Evolutionary conservation across 139 green algal genomes (phyloP).

Genomic region (Chlamydomonas schloesseri): DNA sequence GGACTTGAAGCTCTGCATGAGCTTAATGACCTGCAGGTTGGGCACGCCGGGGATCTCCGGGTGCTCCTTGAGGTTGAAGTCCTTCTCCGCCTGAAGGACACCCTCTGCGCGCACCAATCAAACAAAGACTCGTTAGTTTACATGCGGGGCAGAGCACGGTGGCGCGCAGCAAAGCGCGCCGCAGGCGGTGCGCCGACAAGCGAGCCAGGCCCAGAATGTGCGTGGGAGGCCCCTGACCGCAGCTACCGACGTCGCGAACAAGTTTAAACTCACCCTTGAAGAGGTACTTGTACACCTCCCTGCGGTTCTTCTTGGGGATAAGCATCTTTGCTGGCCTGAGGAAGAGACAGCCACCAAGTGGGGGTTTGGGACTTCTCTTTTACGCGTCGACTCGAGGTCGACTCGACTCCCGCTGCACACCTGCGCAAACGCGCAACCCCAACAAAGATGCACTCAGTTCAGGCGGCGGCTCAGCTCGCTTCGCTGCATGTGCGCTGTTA

Average conservation of each 20-base stretch:
- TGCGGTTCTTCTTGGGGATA: conserved; percentile 98
- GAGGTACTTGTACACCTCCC: conserved; percentile 99
- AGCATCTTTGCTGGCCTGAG: conserved; percentile 86
- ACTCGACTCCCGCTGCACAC: conserved; percentile 91
- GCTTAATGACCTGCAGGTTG: conserved; percentile 98
- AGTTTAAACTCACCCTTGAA: conserved; percentile 88
- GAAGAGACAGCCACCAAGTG: conserved; percentile 41
- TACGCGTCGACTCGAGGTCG: conserved; percentile 88
- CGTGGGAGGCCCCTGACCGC: too few relatives aligned
- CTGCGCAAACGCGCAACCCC: background rate
- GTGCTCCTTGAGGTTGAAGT: conserved; percentile 97
- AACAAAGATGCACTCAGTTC: background rate
- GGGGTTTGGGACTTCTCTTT: conserved; percentile 66
- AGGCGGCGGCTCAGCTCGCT: background rate
- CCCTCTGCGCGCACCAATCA: conserved; percentile 84
- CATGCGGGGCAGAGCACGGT: too few relatives aligned
- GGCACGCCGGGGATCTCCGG: conserved; percentile 91
- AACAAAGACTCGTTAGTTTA: too few relatives aligned
- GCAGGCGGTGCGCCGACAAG: too few relatives aligned
- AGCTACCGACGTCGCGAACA: background rate
- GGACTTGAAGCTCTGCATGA: conserved; percentile 98
- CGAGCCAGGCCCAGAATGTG: too few relatives aligned
- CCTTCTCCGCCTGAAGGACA: conserved; percentile 98
- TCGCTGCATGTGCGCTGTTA: background rate
- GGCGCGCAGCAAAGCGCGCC: too few relatives aligned